phyloP scores from a whole-genome alignment of 2,329 filamentous ascomycete genomes.

The Hymenoscyphus linearis region DNA sequence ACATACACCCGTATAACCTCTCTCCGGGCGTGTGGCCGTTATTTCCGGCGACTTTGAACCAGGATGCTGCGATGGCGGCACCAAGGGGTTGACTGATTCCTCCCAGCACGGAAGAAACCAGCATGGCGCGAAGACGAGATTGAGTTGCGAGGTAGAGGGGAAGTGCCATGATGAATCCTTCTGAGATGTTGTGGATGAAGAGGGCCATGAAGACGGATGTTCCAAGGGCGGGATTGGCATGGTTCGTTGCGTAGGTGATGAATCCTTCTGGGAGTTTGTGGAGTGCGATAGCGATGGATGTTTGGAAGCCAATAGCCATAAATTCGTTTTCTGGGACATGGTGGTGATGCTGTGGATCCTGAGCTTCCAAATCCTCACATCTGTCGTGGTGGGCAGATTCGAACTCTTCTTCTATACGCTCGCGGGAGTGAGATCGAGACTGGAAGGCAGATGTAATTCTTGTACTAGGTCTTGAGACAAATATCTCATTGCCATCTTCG shows the following conservation, averaged over 20 bases:
- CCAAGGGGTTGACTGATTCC: constrained; percentile 84
- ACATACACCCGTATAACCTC: constrained; percentile 73
- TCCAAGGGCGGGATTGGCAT: constrained; percentile 83
- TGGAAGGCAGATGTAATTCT: neutral
- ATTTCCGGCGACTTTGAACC: constrained; percentile 69
- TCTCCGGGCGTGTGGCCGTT: constrained; percentile 45
- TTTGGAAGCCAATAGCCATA: constrained; percentile 91
- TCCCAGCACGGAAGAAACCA: constrained; percentile 77
- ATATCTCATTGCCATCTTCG: neutral
- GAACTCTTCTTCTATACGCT: neutral
- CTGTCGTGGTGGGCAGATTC: neutral
- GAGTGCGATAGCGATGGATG: constrained; percentile 86
- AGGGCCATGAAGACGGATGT: constrained; percentile 91
- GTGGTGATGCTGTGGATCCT: constrained; percentile 55
- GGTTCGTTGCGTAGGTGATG: constrained; percentile 95
- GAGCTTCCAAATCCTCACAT: constrained; percentile 8
- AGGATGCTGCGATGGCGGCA: constrained; percentile 75
- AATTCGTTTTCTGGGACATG: constrained; percentile 65
- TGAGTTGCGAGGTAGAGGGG: constrained; percentile 88
- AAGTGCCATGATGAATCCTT: constrained; percentile 90
- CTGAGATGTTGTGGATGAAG: constrained; percentile 96
- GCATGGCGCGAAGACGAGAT: constrained; percentile 74
- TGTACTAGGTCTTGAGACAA: constrained; percentile 3
- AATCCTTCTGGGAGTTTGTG: constrained; percentile 90
- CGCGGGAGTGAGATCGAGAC: constrained; percentile 6